Evolutionary conservation across 768 basidiomycete genomes (phyloP), one percentile per base, ranked within the genome.

Genomic region (Ephemerocybe angulata): DNA sequence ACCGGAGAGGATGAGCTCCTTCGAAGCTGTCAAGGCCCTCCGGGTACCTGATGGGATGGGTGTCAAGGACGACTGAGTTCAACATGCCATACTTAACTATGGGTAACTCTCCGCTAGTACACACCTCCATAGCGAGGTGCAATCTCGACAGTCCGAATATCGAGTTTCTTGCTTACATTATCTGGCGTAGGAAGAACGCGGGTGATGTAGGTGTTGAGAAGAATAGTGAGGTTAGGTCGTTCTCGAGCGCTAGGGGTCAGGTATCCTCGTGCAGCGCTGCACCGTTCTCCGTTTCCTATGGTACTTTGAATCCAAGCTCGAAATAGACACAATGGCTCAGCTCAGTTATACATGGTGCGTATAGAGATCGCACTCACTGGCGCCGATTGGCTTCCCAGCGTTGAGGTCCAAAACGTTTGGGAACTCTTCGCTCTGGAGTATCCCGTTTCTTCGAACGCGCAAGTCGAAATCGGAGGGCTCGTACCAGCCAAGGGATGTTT

Each of bases 1-100:
- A 11, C 66, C 68, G 6, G 68, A 62, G 2, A 72, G 60, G 25
- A 71, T 63, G 27, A 71, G 54, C 37, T 70, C 69, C 21, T 65
- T 67, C 0, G 40, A 53, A 0, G 69, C 69, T 1, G 55, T 62
- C 1, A 64, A 29, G 25, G 21, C 22, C 8, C 48, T 17, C 19
- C n/a, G 25, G 25, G 38, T n/a, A 4, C 38, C 38, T 40, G 8
- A 17, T 7, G 29, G 27, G 12, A 10, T 28, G 6, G 13, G 12
- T 25, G 10, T 27, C 12, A 28, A 8, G 33, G 11, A 5, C 44
- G 25, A 46, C 10, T n/a, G n/a, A 46, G 5, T 46, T 4, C 6
- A 4, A 19, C 5, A 30, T n/a, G 46, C 17, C 29, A 19, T 15
- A 12, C 27, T 8, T 7, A 22, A 15, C 13, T 3, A 25, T 7